Percentiles rank a stretch among this genome's conserved stretches.
Evolutionary conservation across 345 rosid genomes (phyloP).

Genomic region (Angophora floribunda): DNA sequence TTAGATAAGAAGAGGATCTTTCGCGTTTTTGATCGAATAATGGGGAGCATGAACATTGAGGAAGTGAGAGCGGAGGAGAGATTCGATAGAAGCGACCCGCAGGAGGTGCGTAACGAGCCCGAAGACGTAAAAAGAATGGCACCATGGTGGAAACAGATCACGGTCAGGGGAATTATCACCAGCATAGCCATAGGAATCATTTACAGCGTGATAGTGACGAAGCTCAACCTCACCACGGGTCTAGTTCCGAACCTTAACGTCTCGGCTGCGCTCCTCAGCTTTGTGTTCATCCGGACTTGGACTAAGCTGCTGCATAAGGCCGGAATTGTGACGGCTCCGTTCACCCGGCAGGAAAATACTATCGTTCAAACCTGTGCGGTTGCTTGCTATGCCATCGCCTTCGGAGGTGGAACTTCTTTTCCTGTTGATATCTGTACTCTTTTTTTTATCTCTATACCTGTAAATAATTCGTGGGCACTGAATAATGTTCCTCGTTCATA

Average conservation of each 20-base stretch:
- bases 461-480: background rate
- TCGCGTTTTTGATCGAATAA: background rate
- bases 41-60: background rate
- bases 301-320: constrained; percentile 68
- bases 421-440: background rate
- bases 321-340: constrained; percentile 58
- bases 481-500: background rate
- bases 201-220: constrained; percentile 82
- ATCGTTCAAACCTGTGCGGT: constrained; percentile 90
- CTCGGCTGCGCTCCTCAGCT: constrained; percentile 88
- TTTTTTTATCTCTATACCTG: background rate
- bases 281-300: constrained; percentile 69
- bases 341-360: constrained; percentile 91
- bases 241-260: constrained; percentile 93
- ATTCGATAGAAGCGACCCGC: background rate
- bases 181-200: constrained; percentile 64
- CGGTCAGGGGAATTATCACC: constrained; percentile 61
- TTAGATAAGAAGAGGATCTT: background rate
- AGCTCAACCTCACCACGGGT: constrained; percentile 89
- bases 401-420: constrained; percentile 44
- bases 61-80: background rate
- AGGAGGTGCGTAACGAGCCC: constrained; percentile 18
- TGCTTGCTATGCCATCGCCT: constrained; percentile 87
- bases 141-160: constrained; percentile 84
- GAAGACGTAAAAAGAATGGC: constrained; percentile 39